These are phyloP conservation scores for Aquilaria sinensis DNA, from an alignment of 345 rosid species.

Conservation along the genomic window DNA sequence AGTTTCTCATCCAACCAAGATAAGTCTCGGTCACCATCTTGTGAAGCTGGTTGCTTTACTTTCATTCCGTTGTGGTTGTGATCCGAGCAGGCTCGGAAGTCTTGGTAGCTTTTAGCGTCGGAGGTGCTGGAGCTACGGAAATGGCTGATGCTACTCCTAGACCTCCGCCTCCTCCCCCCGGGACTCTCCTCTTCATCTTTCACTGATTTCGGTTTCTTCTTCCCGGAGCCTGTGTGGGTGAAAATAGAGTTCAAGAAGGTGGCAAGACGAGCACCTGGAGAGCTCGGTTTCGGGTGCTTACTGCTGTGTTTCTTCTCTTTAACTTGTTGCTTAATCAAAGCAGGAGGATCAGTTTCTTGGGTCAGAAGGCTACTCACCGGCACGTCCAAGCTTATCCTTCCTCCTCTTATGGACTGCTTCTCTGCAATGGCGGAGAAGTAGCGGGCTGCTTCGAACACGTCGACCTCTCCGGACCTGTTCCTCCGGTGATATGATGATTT, in stretches of 20 bases:
- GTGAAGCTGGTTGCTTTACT: no score
- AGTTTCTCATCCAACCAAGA: conserved; percentile 34
- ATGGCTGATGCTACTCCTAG: conserved; percentile 86
- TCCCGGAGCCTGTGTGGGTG: conserved; percentile 62
- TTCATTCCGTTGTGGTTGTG: conserved; percentile 27
- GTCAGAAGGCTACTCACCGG: conserved; percentile 27
- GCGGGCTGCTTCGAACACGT: conserved; percentile 82
- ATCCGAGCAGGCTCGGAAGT: conserved; percentile 43
- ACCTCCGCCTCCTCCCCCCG: conserved; percentile 57
- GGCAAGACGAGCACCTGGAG: conserved; percentile 87
- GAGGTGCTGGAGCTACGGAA: conserved; percentile 54
- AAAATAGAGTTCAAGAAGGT: conserved; percentile 88
- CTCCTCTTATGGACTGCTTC: conserved; percentile 22
- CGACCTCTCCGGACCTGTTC: conserved; percentile 72
- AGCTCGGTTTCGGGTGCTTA: conserved; percentile 50
- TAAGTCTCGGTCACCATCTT: conserved; percentile 10
- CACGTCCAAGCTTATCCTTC: conserved; percentile 67
- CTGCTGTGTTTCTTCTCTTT: conserved; percentile 50
- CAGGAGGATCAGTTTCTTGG: conserved; percentile 14
- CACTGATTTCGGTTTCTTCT: conserved; percentile 60
- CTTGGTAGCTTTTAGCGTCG: conserved; percentile 44
- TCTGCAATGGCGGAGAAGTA: conserved; percentile 48
- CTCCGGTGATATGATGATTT: conserved; percentile 39
- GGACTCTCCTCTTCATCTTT: conserved; percentile 68
- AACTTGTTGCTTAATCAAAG: conserved; percentile 25